Evolutionary conservation across 441 rosid species (phyloP), one percentile per base, ranked within the genome.

Genomic region (Arabidopsis lyrata): DNA sequence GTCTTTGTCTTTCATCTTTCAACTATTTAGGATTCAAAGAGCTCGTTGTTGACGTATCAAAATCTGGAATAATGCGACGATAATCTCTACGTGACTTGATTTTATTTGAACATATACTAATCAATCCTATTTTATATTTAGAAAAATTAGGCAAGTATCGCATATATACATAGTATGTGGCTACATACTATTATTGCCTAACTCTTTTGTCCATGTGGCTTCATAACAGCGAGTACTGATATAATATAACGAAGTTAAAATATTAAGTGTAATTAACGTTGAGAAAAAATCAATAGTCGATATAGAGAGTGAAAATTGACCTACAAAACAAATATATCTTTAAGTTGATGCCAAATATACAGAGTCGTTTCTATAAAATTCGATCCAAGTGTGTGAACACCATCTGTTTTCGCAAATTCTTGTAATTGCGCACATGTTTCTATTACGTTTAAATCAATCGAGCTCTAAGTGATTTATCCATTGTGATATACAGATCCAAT

Each of bases 21-120:
- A 55, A 77, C 76, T 71, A 50, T 56, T 67, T 64, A 62, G 68
- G 68, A 50, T 61, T 64, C 76, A 66, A 81, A 60, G 77, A 55
- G 75, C 54, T 79, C 69, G 68, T 69, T 53, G 41, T 18, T 31
- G 29, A 76, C 69, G 66, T 57, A 59, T 20, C 34, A 11, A 53
- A 49, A 61, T 32, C 41, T 14, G 64, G 54, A 36, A 38, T 58
- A 53, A 54, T 42, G 66, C 52, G 38, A 44, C n/a, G 52, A 59
- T 18, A 60, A 44, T 71, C 57, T 58, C 55, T 52, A 53, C 39
- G 35, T 42, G 62, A 64, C 29, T 55, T 14, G 2, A 47, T 38
- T 56, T 63, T 63, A 62, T 57, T 34, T 10, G 38, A 55, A 20
- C 7, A 45, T 45, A 63, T 63, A 54, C 45, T 47, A n/a, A 31